These are phyloP conservation scores for Pseudoperonospora humuli DNA, from an alignment of 352 stramenopile species.

Conservation along the genomic window DNA sequence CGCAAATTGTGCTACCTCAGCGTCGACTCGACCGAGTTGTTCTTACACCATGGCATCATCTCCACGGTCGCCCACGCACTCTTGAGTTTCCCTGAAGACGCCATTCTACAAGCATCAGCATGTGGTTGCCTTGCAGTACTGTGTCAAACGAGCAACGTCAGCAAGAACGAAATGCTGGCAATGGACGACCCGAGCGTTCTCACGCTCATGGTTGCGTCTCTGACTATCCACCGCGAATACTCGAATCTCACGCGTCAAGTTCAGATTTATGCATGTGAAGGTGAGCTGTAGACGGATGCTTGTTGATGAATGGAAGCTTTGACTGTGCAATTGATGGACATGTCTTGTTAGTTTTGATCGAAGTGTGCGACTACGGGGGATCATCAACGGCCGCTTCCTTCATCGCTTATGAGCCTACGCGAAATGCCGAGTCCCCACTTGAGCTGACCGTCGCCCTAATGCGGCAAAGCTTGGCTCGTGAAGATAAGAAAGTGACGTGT, in stretches of 20 bases:
- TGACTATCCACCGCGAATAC: conserved; percentile 52
- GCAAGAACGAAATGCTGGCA: conserved; percentile 54
- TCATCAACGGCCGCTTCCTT: conserved; percentile 26
- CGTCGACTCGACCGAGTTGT: conserved; percentile 50
- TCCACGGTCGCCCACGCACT: conserved; percentile 37
- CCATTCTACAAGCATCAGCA: conserved; percentile 58
- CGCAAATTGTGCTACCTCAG: conserved; percentile 69
- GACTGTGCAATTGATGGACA: conserved; percentile 1
- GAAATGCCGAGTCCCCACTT: conserved; percentile 22
- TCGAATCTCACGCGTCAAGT: conserved; percentile 70
- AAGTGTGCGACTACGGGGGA: conserved; percentile 54
- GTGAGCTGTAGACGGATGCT: conserved; percentile 13
- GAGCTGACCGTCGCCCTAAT: conserved; percentile 40
- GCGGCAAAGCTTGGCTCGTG: conserved; percentile 42
- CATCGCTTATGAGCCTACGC: conserved; percentile 19
- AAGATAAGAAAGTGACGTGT: conserved; percentile 74
- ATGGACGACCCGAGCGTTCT: conserved; percentile 33
- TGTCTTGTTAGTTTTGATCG: conserved; percentile 37
- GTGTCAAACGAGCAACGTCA: conserved; percentile 44
- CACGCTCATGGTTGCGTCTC: conserved; percentile 35
- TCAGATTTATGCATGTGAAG: conserved; percentile 75
- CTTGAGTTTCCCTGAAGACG: conserved; percentile 48
- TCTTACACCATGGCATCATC: conserved; percentile 58
- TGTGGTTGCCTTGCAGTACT: conserved; percentile 55
- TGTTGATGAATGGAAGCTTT: not conserved